Percentiles rank a stretch among this genome's conserved stretches.
Conservation (phyloP, 352 stramenopile species). For the Phytophthora meadii region DNA sequence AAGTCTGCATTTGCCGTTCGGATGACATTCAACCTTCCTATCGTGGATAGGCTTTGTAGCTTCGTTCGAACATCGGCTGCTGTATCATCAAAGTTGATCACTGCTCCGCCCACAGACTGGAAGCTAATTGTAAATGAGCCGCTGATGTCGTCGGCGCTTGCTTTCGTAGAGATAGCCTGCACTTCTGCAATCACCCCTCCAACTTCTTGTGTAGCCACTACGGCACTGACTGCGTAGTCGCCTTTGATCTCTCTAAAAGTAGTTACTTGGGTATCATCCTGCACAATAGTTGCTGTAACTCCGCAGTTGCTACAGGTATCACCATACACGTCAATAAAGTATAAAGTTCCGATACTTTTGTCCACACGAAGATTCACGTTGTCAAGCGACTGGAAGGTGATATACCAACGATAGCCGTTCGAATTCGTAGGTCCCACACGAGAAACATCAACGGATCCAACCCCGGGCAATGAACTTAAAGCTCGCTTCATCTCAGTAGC, state of each 20-base stretch:
- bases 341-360: slow-evolving; percentile 45
- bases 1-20: slow-evolving; percentile 46
- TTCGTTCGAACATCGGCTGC: slow-evolving; percentile 77
- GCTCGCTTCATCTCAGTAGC: slow-evolving; percentile 55
- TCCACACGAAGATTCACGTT: slow-evolving; percentile 57
- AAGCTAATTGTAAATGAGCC: slow-evolving; percentile 80
- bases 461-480: slow-evolving; percentile 53
- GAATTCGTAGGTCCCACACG: slow-evolving; percentile 57
- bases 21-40: slow-evolving; percentile 72
- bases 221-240: slow-evolving; percentile 45
- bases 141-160: slow-evolving; percentile 48
- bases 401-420: slow-evolving; percentile 72
- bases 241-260: slow-evolving; percentile 46
- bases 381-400: slow-evolving; percentile 77
- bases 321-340: slow-evolving; percentile 54
- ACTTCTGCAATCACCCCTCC: slow-evolving; percentile 69
- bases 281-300: slow-evolving; percentile 41
- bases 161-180: slow-evolving; percentile 57
- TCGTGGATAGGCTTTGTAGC: slow-evolving; percentile 66
- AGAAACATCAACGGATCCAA: slow-evolving; percentile 64
- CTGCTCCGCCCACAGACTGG: slow-evolving; percentile 53
- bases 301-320: slow-evolving; percentile 49
- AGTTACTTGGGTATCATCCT: slow-evolving; percentile 45
- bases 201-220: slow-evolving; percentile 63
- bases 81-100: slow-evolving; percentile 79